A percentile compares a stretch with the other conserved stretches of the same genome.
Evolutionary conservation across 2,329 filamentous ascomycete species (phyloP).

Genomic region (Colletotrichum sp.): DNA sequence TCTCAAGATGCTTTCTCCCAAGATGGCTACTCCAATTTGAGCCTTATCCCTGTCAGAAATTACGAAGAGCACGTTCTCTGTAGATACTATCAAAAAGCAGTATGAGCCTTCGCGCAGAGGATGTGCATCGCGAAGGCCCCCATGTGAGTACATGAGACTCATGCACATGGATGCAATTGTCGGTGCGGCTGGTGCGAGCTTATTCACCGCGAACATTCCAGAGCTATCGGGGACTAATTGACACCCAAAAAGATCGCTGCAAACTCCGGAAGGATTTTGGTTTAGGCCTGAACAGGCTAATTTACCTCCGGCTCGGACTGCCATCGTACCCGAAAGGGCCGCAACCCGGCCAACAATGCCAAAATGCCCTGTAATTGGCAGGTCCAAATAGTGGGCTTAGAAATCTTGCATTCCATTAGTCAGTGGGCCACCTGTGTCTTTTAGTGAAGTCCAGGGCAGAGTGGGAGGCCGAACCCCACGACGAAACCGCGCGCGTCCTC

Average conservation of each 20-base stretch:
- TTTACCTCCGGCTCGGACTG: not conserved
- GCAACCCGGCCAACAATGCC: not conserved
- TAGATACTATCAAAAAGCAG: no score
- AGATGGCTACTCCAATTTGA: not conserved
- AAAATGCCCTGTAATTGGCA: not conserved
- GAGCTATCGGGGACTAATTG: not conserved
- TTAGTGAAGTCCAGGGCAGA: not conserved
- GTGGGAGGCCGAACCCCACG: not conserved
- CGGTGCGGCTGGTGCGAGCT: not conserved
- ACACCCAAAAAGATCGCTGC: constrained; percentile 22
- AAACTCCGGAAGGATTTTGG: not conserved
- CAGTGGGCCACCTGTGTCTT: not conserved
- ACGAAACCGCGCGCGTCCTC: not conserved
- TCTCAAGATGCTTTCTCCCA: not conserved
- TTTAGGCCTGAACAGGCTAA: not conserved
- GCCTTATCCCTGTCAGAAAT: no score
- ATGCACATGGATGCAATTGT: not conserved
- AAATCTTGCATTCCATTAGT: not conserved
- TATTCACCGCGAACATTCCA: not conserved
- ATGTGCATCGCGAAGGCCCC: no score
- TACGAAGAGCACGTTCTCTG: no score
- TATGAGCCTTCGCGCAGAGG: no score
- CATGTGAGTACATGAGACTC: not conserved
- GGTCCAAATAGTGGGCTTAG: not conserved
- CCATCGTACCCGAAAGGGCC: not conserved